Evolutionary conservation across 2,329 filamentous ascomycete genomes (phyloP).

Genomic region (Diaporthe sp.): DNA sequence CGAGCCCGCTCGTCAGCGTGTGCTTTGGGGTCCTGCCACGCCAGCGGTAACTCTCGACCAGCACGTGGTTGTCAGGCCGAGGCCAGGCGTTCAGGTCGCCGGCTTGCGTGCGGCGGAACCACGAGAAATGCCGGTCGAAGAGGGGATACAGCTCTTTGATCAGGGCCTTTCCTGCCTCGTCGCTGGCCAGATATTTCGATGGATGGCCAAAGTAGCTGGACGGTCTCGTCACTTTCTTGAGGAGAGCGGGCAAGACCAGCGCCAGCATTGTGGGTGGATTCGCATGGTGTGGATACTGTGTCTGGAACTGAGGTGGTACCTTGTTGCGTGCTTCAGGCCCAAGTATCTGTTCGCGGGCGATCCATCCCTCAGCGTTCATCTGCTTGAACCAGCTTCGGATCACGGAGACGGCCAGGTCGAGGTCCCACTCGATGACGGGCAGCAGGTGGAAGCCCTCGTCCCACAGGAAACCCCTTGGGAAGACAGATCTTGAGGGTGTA

Average conservation of each 20-base stretch:
- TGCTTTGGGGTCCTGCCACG: slow-evolving; percentile 86
- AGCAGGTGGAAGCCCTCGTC: slow-evolving; percentile 96
- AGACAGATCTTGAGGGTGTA: slow-evolving; percentile 90
- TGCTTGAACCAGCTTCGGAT: slow-evolving; percentile 92
- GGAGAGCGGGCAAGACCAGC: slow-evolving; percentile 83
- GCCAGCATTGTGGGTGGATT: slow-evolving; percentile 89
- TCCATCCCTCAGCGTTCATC: slow-evolving; percentile 97
- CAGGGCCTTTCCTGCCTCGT: slow-evolving; percentile 74
- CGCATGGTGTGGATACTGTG: slow-evolving; percentile 93
- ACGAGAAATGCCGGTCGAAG: slow-evolving; percentile 87
- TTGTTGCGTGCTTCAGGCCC: slow-evolving; percentile 90
- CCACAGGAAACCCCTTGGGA: slow-evolving; percentile 93
- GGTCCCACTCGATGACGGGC: slow-evolving; percentile 89
- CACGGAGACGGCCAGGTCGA: slow-evolving; percentile 85
- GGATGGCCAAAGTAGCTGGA: slow-evolving; percentile 74
- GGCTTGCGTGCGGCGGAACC: slow-evolving; percentile 89
- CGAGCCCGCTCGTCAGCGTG: slow-evolving; percentile 87
- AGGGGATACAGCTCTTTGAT: slow-evolving; percentile 83
- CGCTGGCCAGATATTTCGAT: slow-evolving; percentile 31
- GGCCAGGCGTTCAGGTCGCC: slow-evolving; percentile 77
- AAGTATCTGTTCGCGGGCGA: slow-evolving; percentile 91
- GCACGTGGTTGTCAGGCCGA: slow-evolving; percentile 44
- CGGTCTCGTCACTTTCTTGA: slow-evolving; percentile 76
- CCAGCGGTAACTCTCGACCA: slow-evolving; percentile 91
- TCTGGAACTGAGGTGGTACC: slow-evolving; percentile 88